Evolutionary conservation across 768 basidiomycete species (phyloP), one percentile per base, ranked within the genome.

Genomic region (Roridomyces roridus): DNA sequence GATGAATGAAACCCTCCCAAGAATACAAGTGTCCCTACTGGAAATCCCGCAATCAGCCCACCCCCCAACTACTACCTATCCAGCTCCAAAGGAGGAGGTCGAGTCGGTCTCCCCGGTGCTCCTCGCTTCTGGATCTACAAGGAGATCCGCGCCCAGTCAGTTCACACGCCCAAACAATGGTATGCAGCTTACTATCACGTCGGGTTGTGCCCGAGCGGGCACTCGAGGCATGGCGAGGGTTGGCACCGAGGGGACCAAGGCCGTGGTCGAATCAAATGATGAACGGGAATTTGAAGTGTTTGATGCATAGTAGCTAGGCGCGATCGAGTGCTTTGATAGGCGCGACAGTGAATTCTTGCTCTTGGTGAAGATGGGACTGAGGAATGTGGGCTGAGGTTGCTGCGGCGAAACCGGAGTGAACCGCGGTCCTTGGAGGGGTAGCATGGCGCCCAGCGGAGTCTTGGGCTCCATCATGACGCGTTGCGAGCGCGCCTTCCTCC

Each of bases 231-330:
- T 47, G 45, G 17, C 17, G 4, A 62, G n/a, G 24, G 37, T 57
- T 49, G 68, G 64, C 44, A 73, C 68, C 23, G 65, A 20, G 6
- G 70, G 67, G 29, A 72, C 64, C 44, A 71, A 60, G 29, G 68
- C 67, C 39, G 66, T 60, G 15, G 66, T 68, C 15, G 71, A 71
- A 23, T 34, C 54, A 29, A 66, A 51, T 49, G 68, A 68, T 51
- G 58, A 45, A 42, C 43, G 64, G 25, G 56, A 41, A 8, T 34
- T 10, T 2, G 18, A 17, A 20, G 48, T 34, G 24, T 37, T 47
- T 15, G 36, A 29, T 18, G 39, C 71, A 51, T 75, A 77, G 57
- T 76, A 74, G 60, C 75, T 77, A n/a, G 75, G 74, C 51, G 76
- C 72, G 36, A 76, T 73, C 1, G 75, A 76, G 46, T 72, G 73